These are phyloP conservation scores for Yarrowia alimentaria DNA, from an alignment of 805 yeast species.

Conservation along the genomic window DNA sequence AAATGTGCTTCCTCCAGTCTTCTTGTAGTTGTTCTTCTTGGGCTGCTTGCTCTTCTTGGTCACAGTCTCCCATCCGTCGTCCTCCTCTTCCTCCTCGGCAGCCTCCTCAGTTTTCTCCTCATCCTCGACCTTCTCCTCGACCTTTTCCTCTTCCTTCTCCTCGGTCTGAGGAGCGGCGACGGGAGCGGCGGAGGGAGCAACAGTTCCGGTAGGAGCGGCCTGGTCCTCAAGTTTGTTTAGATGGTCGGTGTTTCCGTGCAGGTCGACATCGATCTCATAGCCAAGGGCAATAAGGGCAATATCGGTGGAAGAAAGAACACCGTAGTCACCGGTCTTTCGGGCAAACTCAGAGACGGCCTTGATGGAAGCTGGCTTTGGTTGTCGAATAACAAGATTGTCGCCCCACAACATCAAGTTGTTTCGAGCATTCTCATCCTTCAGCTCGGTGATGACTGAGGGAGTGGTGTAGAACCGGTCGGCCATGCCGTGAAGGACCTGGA, in stretches of 20 bases:
- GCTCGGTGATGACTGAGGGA: constrained; percentile 85
- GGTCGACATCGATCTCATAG: constrained; percentile 77
- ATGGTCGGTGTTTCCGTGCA: constrained; percentile 40
- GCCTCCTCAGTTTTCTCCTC: constrained; percentile 1
- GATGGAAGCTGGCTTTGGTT: constrained; percentile 67
- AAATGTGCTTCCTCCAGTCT: constrained; percentile 8
- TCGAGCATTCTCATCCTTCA: constrained; percentile 81
- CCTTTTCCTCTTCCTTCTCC: constrained; percentile 14
- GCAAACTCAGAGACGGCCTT: constrained; percentile 73
- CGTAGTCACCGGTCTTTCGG: constrained; percentile 83
- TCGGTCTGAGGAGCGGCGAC: background rate
- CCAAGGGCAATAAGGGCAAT: constrained; percentile 87
- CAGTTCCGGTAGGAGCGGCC: background rate
- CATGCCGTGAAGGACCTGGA: constrained; percentile 63
- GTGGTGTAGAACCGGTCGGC: constrained; percentile 80
- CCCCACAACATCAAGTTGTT: constrained; percentile 79
- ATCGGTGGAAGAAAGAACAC: constrained; percentile 88
- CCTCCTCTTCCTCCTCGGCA: background rate
- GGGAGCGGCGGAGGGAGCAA: background rate
- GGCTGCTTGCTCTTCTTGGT: background rate
- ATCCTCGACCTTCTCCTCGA: constrained; percentile 29
- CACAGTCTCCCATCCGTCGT: constrained; percentile 30
- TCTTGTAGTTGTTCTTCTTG: background rate
- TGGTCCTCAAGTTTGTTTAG: background rate
- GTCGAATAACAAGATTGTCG: constrained; percentile 64